phyloP scores from a whole-genome alignment of 768 basidiomycete genomes.

The Serpula lacrymans region DNA sequence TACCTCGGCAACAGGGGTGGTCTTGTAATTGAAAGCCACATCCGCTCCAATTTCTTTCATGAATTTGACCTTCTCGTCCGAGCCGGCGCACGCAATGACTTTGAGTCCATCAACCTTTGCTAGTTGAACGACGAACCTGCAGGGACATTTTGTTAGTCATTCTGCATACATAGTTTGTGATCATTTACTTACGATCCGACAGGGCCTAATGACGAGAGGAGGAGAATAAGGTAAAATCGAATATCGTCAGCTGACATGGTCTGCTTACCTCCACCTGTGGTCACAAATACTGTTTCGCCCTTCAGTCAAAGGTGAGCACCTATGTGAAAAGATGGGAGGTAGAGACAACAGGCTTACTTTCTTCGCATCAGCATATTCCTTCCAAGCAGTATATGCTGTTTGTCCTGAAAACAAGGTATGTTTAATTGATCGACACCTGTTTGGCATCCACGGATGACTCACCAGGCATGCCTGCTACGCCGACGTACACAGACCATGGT shows the following conservation, averaged over 20 bases:
- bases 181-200: conserved; percentile 58
- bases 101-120: conserved; percentile 39
- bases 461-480: conserved; percentile 47
- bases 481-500: conserved; percentile 48
- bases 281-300: conserved; percentile 51
- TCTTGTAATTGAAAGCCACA: conserved; percentile 32
- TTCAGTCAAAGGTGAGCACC: conserved; percentile 8
- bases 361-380: conserved; percentile 36
- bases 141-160: neutral
- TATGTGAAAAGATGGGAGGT: neutral
- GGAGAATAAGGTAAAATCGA: too few species aligned
- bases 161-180: neutral
- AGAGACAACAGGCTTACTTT: too few species aligned
- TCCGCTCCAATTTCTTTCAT: conserved; percentile 32
- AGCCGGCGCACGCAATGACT: conserved; percentile 40
- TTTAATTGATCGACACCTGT: too few species aligned
- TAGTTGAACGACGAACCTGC: conserved; percentile 27
- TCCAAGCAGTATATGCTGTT: conserved; percentile 41
- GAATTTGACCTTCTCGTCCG: conserved; percentile 38
- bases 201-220: too few species aligned
- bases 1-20: conserved; percentile 19
- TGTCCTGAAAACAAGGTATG: conserved; percentile 18
- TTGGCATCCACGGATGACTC: conserved; percentile 39
- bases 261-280: conserved; percentile 36
- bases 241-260: too few species aligned